These are phyloP conservation scores for Trichoderma sp. DNA, from an alignment of 2,329 filamentous ascomycete species.

Conservation along the genomic window DNA sequence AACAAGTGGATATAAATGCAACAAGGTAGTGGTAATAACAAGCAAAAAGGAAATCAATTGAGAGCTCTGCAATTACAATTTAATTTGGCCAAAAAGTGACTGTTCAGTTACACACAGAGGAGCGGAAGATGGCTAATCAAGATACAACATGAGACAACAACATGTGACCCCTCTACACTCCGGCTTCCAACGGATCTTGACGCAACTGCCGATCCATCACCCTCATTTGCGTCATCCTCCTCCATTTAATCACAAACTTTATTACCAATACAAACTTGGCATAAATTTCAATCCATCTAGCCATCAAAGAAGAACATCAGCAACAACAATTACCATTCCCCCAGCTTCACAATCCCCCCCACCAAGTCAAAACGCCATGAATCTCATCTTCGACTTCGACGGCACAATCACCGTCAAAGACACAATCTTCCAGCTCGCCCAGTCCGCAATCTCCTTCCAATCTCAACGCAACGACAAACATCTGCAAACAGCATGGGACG, in stretches of 20 bases:
- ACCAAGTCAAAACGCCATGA: slow-evolving; percentile 29
- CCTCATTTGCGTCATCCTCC: not conserved
- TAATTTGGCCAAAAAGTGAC: not conserved
- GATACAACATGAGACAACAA: not conserved
- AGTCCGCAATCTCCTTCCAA: slow-evolving; percentile 40
- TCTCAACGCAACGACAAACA: slow-evolving; percentile 26
- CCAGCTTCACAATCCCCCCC: not conserved
- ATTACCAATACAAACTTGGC: not conserved
- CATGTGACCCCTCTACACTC: not conserved
- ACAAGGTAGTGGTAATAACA: not conserved
- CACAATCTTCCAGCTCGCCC: slow-evolving; percentile 49
- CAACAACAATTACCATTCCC: not conserved
- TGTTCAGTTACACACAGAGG: not conserved
- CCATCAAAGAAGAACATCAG: not conserved
- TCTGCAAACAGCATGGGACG: slow-evolving; percentile 42
- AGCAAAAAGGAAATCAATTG: not conserved
- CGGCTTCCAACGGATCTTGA: not conserved
- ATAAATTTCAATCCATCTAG: not conserved
- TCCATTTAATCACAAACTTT: not conserved
- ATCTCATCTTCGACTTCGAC: slow-evolving; percentile 57
- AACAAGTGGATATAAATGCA: not conserved
- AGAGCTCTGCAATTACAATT: not conserved
- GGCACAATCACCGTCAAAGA: slow-evolving; percentile 56
- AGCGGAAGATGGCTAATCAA: not conserved
- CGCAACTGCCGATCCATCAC: not conserved